Evolutionary conservation across 1,284 basidiomycete species (phyloP).

Genomic region (Mrakiaceae sp.): DNA sequence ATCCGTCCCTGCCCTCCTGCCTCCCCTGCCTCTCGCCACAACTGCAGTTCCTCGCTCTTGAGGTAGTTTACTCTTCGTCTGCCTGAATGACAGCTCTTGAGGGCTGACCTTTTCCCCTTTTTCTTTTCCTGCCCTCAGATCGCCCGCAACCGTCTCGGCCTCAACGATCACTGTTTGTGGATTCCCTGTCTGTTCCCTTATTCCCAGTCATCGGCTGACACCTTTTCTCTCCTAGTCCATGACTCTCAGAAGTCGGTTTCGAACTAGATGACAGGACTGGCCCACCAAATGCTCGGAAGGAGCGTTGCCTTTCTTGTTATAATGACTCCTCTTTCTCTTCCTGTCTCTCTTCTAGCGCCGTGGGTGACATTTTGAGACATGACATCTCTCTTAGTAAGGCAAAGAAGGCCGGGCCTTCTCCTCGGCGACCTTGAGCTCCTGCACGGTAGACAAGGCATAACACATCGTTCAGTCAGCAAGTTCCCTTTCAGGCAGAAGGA

Average conservation of each 20-base stretch:
- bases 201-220: no score
- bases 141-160: constrained; percentile 76
- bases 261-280: no score
- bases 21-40: constrained; percentile 7
- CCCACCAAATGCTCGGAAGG: no score
- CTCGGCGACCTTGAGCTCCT: not conserved
- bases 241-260: no score
- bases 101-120: not conserved
- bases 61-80: constrained; percentile 41
- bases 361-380: not conserved
- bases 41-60: constrained; percentile 77
- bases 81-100: not conserved
- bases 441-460: not conserved
- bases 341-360: not conserved
- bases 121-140: constrained; percentile 46
- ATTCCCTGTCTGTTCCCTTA: no score
- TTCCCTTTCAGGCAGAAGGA: not conserved
- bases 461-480: not conserved
- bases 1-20: not conserved
- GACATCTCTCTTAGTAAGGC: not conserved
- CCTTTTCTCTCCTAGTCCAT: no score
- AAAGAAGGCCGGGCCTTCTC: constrained; percentile 1
- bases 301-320: no score
- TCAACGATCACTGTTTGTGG: constrained; percentile 54
- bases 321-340: no score